Evolutionary conservation across 2,329 filamentous ascomycete species (phyloP), one percentile per base, ranked within the genome.

Genomic region (Colletotrichum sp.): DNA sequence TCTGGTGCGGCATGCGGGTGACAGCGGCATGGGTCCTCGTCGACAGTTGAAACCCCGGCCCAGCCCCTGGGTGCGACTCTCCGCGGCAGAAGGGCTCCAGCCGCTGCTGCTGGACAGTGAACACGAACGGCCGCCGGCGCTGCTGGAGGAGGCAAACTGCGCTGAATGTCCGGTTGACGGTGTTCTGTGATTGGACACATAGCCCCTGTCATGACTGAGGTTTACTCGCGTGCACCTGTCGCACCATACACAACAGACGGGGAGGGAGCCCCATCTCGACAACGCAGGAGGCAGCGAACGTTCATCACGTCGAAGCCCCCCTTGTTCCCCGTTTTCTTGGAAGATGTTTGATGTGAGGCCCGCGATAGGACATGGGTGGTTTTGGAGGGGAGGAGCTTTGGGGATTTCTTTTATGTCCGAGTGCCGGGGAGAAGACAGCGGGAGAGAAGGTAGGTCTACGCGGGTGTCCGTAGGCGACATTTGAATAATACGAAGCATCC

Each of bases 331-430:
- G 32, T 44, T 49, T 25, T 65, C 57, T 59, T 64, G 73, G 44
- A 34, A 32, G 32, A 39, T 39, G 73, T 76, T 76, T 76, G 73
- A 73, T 76, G 70, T 76, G 70, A 55, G 70, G 57, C 44, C 12
- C 3, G 27, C 36, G 57, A 39, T 59, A 64, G 27, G 49, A 52
- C 64, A 64, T 32, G 70, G 64, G 44, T 7, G 32, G 61, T 25
- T n/a, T 29, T 22, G 19, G 44, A 36, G 15, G 49, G 44, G n/a
- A 22, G 39, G 44, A 49, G 44, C 44, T 49, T 49, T 49, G 44
- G 44, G 44, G 11, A 5, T 22, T n/a, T 36, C 6, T 49, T 22
- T 49, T 4, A n/a, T 19, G 61, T 72, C 72, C n/a, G 39, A 57
- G 72, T 62, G 72, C 52, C 34, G 32, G 44, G 19, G 32, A 52